These are phyloP conservation scores for Gnomoniopsis sp. DNA, from an alignment of 2,329 filamentous ascomycete species.

Conservation along the genomic window DNA sequence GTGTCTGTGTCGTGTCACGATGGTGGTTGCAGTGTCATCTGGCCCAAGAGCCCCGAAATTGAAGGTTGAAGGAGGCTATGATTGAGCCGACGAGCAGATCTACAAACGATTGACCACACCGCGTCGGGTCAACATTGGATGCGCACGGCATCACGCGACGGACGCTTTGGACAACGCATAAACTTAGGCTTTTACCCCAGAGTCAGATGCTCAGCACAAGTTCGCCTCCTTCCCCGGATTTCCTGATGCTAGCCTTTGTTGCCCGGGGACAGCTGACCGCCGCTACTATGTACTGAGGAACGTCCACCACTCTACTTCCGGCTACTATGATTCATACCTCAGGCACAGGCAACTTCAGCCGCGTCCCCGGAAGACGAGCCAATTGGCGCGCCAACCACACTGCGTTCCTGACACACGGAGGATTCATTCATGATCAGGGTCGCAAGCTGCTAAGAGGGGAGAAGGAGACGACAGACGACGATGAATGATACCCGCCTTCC, in stretches of 20 bases:
- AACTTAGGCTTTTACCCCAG: slow-evolving; percentile 5
- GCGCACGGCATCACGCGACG: not conserved
- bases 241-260: not conserved
- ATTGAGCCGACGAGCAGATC: not conserved
- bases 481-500: not conserved
- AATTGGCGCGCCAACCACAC: slow-evolving; percentile 8
- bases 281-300: not conserved
- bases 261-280: not conserved
- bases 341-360: not conserved
- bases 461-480: not conserved
- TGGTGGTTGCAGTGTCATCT: not conserved
- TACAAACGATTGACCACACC: not conserved
- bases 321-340: not conserved
- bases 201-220: slow-evolving; percentile 9
- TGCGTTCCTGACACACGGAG: not conserved
- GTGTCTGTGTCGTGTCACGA: slow-evolving; percentile 15
- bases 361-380: not conserved
- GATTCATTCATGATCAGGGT: not conserved
- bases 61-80: not conserved
- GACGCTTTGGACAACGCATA: slow-evolving; percentile 9
- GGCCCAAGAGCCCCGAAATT: not conserved
- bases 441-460: not conserved
- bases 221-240: slow-evolving; percentile 6
- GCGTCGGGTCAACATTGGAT: not conserved
- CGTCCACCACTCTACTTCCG: not conserved